Base-by-base conservation (phyloP, 116 monocot species). In the Iris pallida region DNA sequence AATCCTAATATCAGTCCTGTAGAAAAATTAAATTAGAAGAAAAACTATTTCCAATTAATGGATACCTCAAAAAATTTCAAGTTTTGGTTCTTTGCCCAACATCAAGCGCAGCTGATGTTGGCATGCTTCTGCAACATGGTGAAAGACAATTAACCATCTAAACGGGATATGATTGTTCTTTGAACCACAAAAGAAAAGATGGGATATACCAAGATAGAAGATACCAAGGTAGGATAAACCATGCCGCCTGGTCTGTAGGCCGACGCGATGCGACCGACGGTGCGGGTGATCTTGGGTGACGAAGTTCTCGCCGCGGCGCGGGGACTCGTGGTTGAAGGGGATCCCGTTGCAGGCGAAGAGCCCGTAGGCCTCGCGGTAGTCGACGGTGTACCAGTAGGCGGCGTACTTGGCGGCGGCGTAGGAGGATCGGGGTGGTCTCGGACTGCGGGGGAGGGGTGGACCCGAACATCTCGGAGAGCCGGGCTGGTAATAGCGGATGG, bases 41-140 rank as follows among this genome's bases (percentile, higher is more conserved):
- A 16, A 4, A 5, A 4, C 0, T 3, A 17, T 44, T 61, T 41
- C 40, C 46, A 64, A 45, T 46, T 51, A 51, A 9, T 42, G 54
- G 48, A 9, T 79, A 97, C 97, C 87, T 97, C 97, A 76, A 92
- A 97, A 73, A 97, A 92, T 53, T 89, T 90, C 72, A 97, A 69
- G 73, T 87, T 85, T 54, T 92, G 71, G 79, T 75, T 80, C 70
- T 90, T 85, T 15, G 96, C 96, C 59, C 96, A 43, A 96, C 92
- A 77, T 96, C 96, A 79, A 96, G 89, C 15, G 96, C 96, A 68
- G 96, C 92, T 67, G 96, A 96, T 47, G 96, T 96, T 55, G 96
- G 96, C 96, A 97, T 92, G 73, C 92, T 92, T 85, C 96, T 97
- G 71, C 70, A 91, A 66, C 72, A 43, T 53, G 57, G 2, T 52